phyloP scores from a whole-genome alignment of 2,329 filamentous ascomycete genomes.

The Verticillium zaregamsianum region DNA sequence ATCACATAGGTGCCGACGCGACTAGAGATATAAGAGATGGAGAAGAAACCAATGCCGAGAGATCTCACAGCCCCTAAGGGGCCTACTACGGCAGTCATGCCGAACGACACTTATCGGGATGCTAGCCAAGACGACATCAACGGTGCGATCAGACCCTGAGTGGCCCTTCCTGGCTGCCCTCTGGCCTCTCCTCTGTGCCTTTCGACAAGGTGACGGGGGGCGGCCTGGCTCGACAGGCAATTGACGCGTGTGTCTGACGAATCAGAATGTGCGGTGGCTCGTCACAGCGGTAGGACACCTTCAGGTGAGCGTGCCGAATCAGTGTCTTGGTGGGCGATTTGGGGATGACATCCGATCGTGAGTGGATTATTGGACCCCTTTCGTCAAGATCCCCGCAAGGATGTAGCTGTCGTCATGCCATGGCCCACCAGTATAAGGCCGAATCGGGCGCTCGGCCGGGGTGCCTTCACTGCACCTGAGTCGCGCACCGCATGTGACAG shows the following conservation, averaged over 20 bases:
- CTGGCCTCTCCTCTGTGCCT: neutral
- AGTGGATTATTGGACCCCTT: slow-evolving; percentile 4
- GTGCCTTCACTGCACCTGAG: neutral
- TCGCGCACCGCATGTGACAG: neutral
- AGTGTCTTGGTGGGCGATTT: neutral
- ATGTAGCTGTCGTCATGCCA: neutral
- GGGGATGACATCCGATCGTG: neutral
- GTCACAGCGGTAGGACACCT: neutral
- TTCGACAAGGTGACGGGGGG: neutral
- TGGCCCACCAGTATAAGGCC: neutral
- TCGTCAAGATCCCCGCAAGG: neutral
- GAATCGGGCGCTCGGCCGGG: neutral
- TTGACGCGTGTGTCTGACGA: neutral
- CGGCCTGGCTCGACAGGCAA: neutral
- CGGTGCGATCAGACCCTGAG: neutral
- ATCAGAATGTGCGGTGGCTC: neutral
- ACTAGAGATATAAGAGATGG: neutral
- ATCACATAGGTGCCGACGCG: neutral
- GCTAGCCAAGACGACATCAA: neutral
- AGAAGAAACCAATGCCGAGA: neutral
- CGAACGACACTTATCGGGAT: neutral
- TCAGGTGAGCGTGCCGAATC: neutral
- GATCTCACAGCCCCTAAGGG: neutral
- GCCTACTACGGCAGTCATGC: neutral
- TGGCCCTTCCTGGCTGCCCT: neutral